Conservation (phyloP, 176 grass and related monocot species). For the Oryza australiensis region DNA sequence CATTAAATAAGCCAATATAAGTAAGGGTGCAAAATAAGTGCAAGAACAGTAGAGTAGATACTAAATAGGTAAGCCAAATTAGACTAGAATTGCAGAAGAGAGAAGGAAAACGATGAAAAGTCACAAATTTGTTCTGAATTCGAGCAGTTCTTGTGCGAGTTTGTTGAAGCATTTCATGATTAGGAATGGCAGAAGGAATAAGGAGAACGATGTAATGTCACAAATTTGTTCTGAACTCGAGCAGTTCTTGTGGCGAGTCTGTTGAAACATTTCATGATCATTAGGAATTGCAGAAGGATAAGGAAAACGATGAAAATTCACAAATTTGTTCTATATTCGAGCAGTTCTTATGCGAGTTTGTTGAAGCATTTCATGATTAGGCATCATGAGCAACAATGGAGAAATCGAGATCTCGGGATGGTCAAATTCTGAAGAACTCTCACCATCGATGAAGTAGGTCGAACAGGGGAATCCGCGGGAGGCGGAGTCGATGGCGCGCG, state of each 20-base stretch:
- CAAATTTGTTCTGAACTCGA: neutral
- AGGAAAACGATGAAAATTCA: neutral
- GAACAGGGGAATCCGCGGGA: constrained; percentile 55
- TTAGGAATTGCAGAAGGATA: no score
- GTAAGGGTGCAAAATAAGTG: neutral
- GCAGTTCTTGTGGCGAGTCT: neutral
- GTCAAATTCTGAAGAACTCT: neutral
- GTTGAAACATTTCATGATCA: neutral
- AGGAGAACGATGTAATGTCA: neutral
- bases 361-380: neutral
- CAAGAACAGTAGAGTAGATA: neutral
- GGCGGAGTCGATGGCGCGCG: constrained; percentile 35
- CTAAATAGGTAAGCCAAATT: neutral
- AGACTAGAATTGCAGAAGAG: neutral
- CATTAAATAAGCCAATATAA: neutral
- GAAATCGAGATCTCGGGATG: neutral
- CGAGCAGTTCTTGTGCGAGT: neutral
- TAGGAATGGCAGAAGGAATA: no score
- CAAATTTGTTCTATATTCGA: neutral
- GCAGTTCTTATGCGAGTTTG: neutral
- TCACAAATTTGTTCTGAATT: neutral
- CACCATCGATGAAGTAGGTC: constrained; percentile 53
- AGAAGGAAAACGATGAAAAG: neutral
- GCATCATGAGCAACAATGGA: neutral
- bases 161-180: neutral